These are phyloP conservation scores for Pichia scutulata DNA, from an alignment of 805 yeast genomes.

Conservation along the genomic window DNA sequence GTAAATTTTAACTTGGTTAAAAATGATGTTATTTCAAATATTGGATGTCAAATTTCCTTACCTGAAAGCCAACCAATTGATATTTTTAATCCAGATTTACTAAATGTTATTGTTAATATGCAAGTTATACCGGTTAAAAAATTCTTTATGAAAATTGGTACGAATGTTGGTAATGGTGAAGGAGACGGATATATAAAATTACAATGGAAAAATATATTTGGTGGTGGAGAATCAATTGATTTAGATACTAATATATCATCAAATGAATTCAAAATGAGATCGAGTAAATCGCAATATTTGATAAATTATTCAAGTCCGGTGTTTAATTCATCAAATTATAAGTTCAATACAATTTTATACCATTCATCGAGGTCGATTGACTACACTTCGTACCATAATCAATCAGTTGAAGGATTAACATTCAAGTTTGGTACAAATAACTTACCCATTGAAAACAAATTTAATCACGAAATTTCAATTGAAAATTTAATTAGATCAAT, in stretches of 20 bases:
- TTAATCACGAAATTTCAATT: conserved; percentile 41
- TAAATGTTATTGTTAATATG: conserved; percentile 24
- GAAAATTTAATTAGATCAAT: conserved; percentile 40
- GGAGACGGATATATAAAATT: conserved; percentile 89
- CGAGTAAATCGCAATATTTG: conserved; percentile 42
- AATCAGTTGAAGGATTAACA: conserved; percentile 35
- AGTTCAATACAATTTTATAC: conserved; percentile 33
- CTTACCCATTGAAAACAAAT: conserved; percentile 21
- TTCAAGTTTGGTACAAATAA: conserved; percentile 33
- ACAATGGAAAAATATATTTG: conserved; percentile 50
- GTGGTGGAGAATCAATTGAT: conserved; percentile 46
- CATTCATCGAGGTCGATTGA: conserved; percentile 41
- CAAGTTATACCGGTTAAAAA: conserved; percentile 51
- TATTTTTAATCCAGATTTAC: conserved; percentile 15
- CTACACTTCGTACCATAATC: conserved; percentile 39
- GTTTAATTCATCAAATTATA: conserved; percentile 32
- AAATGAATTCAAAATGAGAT: conserved; percentile 40
- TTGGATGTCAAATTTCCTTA: conserved; percentile 29
- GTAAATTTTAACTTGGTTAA: conserved; percentile 37
- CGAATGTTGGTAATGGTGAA: conserved; percentile 93
- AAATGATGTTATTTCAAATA: conserved; percentile 35
- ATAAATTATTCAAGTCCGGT: conserved; percentile 41
- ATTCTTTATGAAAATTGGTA: conserved; percentile 84
- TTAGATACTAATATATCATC: conserved; percentile 38
- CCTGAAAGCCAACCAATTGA: conserved; percentile 13